phyloP scores from a whole-genome alignment of 2,329 filamentous ascomycete species.

The Epichloe coenophiala region DNA sequence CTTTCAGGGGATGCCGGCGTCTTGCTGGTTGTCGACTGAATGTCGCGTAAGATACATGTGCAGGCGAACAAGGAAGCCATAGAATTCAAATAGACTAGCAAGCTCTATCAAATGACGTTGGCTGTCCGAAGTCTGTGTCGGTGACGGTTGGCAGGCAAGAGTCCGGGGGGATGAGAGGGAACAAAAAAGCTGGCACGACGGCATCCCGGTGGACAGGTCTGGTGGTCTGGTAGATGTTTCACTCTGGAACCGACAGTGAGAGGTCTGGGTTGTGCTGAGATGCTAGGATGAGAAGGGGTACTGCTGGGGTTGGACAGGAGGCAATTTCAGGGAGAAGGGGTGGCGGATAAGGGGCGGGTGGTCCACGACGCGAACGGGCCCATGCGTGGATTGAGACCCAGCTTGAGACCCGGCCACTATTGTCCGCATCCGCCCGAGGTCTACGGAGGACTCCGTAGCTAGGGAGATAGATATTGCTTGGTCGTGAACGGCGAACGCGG shows the following conservation, averaged over 20 bases:
- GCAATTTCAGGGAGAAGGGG: conserved; percentile 13
- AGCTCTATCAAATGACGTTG: too few relatives aligned
- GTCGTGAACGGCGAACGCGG: background rate
- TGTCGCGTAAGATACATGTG: too few relatives aligned
- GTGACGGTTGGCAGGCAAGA: background rate
- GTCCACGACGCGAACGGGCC: conserved; percentile 3
- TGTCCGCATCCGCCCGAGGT: conserved; percentile 1
- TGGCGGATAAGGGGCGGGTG: conserved; percentile 8
- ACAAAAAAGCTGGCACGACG: background rate
- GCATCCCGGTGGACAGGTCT: background rate
- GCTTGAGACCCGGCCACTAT: conserved; percentile 2
- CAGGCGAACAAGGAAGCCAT: too few relatives aligned
- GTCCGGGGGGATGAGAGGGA: background rate
- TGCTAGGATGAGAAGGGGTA: conserved; percentile 9
- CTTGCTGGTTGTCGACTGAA: too few relatives aligned
- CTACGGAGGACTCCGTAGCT: background rate
- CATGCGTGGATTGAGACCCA: conserved; percentile 8
- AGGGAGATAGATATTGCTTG: background rate
- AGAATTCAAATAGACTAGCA: too few relatives aligned
- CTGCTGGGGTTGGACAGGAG: conserved; percentile 10
- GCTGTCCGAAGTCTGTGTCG: too few relatives aligned
- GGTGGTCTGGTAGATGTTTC: conserved; percentile 7
- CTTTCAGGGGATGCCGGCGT: background rate
- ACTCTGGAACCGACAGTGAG: conserved; percentile 3
- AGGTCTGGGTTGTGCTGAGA: conserved; percentile 7